Evolutionary conservation across 176 grass and related monocot species (phyloP).

Genomic region (Chloris gayana): DNA sequence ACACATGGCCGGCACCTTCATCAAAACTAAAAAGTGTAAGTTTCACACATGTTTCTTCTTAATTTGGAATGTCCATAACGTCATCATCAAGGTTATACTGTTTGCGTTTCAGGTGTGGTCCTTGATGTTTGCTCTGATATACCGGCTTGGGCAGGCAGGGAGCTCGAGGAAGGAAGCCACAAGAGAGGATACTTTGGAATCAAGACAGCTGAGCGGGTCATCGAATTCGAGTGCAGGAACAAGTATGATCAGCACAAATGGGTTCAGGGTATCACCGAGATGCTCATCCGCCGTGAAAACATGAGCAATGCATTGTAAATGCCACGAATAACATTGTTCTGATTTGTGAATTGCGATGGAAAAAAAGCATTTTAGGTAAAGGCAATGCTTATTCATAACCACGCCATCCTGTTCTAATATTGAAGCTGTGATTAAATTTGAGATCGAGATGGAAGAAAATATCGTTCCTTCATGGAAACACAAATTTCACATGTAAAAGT

Average conservation of each 20-base stretch:
- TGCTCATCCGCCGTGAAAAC: conserved; percentile 60
- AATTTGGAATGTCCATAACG: not conserved
- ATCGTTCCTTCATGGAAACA: not conserved
- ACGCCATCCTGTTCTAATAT: no score
- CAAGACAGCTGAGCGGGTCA: conserved; percentile 66
- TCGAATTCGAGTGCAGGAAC: conserved; percentile 92
- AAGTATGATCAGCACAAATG: conserved; percentile 63
- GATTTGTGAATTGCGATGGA: not conserved
- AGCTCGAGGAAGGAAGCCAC: conserved; percentile 59
- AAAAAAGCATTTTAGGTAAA: not conserved
- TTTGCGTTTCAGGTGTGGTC: conserved; percentile 57
- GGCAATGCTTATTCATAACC: no score
- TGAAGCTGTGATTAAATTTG: not conserved
- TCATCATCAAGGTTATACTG: not conserved
- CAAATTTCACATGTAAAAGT: no score
- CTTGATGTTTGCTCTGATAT: conserved; percentile 67
- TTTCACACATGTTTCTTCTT: not conserved
- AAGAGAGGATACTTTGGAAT: conserved; percentile 82
- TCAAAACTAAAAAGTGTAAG: conserved; percentile 96
- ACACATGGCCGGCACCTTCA: conserved; percentile 90
- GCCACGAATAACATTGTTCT: conserved; percentile 9
- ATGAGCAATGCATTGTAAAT: conserved; percentile 32
- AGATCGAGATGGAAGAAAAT: not conserved
- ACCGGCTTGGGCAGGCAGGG: conserved; percentile 79
- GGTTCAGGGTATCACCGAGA: conserved; percentile 74